These are phyloP conservation scores for Zalaria sp. DNA, from an alignment of 2,329 filamentous ascomycete genomes.

Conservation along the genomic window DNA sequence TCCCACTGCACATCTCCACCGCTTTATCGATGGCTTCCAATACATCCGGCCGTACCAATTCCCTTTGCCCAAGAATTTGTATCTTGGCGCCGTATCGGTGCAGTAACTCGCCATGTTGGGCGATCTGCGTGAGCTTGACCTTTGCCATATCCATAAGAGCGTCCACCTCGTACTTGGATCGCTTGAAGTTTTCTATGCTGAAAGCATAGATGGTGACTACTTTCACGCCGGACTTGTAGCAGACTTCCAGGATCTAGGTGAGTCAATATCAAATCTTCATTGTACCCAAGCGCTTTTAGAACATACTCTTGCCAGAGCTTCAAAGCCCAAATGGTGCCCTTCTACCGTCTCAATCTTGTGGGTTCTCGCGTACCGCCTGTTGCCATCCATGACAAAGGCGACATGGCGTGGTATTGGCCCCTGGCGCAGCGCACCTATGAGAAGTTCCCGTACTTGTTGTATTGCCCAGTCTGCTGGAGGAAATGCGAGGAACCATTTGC, in stretches of 20 bases:
- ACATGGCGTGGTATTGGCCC: conserved; percentile 89
- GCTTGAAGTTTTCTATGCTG: conserved; percentile 97
- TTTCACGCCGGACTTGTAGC: conserved; percentile 94
- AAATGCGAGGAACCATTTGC: conserved; percentile 70
- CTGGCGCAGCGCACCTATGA: conserved; percentile 80
- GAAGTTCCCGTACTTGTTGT: conserved; percentile 61
- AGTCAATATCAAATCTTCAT: neutral
- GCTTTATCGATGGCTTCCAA: conserved; percentile 77
- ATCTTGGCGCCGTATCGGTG: conserved; percentile 86
- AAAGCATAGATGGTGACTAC: conserved; percentile 97
- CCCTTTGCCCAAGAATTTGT: conserved; percentile 69
- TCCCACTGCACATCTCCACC: conserved; percentile 67
- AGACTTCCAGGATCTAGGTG: conserved; percentile 72
- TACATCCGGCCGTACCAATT: conserved; percentile 75
- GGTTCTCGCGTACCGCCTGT: conserved; percentile 76
- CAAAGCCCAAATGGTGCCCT: conserved; percentile 89
- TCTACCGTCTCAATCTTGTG: conserved; percentile 94
- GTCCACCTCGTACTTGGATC: conserved; percentile 91
- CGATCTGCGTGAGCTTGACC: conserved; percentile 80
- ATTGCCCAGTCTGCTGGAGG: conserved; percentile 88
- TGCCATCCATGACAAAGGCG: conserved; percentile 99
- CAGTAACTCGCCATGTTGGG: conserved; percentile 83
- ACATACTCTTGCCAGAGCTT: conserved; percentile 73
- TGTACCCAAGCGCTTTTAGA: neutral
- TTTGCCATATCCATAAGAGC: conserved; percentile 97